Percentiles rank a stretch among this genome's conserved stretches.
Conservation (phyloP, 164 flowering plant species). For the Brasenia schreberi region DNA sequence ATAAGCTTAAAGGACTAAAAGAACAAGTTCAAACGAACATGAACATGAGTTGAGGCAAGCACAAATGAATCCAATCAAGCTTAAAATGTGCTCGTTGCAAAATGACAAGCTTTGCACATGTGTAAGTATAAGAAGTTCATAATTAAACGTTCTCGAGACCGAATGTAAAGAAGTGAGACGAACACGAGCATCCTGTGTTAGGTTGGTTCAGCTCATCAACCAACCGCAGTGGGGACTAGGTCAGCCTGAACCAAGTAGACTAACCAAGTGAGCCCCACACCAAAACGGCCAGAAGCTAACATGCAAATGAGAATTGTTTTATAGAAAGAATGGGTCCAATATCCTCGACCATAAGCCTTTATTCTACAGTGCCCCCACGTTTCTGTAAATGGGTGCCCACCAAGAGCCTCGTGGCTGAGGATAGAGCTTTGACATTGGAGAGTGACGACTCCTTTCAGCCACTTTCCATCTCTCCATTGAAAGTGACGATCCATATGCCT, state of each 20-base stretch:
- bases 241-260: background rate
- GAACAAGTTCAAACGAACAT: no score
- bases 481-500: background rate
- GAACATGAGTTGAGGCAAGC: no score
- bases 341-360: background rate
- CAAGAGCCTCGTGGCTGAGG: background rate
- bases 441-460: background rate
- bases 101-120: no score
- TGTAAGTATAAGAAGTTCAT: no score
- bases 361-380: background rate
- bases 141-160: no score
- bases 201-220: no score
- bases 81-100: no score
- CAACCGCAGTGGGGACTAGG: no score
- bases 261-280: background rate
- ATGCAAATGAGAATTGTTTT: background rate
- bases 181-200: no score
- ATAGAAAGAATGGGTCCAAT: background rate
- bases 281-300: background rate
- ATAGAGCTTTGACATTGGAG: background rate
- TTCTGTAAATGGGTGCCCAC: background rate
- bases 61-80: no score
- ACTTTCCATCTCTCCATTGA: background rate
- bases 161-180: no score
- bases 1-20: no score